phyloP scores from a whole-genome alignment of 2,329 filamentous ascomycete genomes.

The Taxawa tesnikishii region DNA sequence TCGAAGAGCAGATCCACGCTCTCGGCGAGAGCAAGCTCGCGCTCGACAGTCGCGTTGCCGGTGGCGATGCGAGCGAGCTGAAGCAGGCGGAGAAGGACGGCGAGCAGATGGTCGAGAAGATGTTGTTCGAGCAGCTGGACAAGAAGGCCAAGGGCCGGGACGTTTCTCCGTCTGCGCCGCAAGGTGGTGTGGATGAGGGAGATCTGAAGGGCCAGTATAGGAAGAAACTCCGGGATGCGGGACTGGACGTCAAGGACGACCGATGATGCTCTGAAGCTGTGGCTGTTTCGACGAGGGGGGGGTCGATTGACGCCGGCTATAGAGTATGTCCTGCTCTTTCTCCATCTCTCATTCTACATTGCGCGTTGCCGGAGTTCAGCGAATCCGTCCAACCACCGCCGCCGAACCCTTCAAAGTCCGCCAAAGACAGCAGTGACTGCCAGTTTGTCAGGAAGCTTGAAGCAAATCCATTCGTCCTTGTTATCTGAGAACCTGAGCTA shows the following conservation, averaged over 20 bases:
- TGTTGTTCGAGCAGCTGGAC: constrained; percentile 18
- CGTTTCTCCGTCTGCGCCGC: constrained; percentile 1
- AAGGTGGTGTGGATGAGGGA: constrained; percentile 3
- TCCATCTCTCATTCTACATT: too few species aligned
- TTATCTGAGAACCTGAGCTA: too few species aligned
- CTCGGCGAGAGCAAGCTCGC: constrained; percentile 88
- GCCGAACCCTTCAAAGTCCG: too few species aligned
- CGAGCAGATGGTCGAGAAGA: constrained; percentile 24
- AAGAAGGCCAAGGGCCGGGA: constrained; percentile 9
- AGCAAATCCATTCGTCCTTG: too few species aligned
- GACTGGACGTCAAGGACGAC: constrained; percentile 20
- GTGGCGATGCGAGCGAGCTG: constrained; percentile 33
- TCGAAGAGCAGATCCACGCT: constrained; percentile 87
- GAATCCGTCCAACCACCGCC: too few species aligned
- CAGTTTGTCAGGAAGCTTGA: too few species aligned
- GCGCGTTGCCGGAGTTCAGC: too few species aligned
- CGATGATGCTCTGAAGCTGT: not conserved
- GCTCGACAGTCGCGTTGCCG: constrained; percentile 63
- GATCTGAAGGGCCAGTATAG: constrained; percentile 31
- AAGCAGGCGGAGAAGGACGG: constrained; percentile 32
- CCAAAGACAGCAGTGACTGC: too few species aligned
- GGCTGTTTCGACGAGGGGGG: too few species aligned
- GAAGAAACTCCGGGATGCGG: constrained; percentile 26
- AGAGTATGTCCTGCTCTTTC: too few species aligned
- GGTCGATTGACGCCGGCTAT: too few species aligned